Evolutionary conservation across 768 basidiomycete genomes (phyloP), one percentile per base, ranked within the genome.

Genomic region (Boletus barrowsii): DNA sequence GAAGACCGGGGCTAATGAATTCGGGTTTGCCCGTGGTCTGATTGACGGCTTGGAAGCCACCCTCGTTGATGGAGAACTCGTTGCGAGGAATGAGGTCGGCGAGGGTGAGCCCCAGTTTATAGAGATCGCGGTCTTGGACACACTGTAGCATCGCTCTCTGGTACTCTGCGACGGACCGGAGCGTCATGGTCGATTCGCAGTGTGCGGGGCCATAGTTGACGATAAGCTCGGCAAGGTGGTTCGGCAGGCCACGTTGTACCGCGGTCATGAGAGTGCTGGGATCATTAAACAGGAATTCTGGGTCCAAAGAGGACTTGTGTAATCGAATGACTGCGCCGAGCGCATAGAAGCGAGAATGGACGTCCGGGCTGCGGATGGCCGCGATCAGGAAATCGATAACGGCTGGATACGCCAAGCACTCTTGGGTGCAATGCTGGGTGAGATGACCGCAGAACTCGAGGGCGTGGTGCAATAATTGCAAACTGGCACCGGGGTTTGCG

Each of bases 51-150:
- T 81, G 73, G 66, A 81, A 86, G 22, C 63, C 68, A 2, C 86
- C 86, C n/a, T 87, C 78, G 6, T 73, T 65, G 51, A 87, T 74
- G 5, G 83, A 79, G 62, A 83, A 86, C 59, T 88, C 86, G 9
- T 83, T 84, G 42, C 73, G 69, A 10, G 79, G 66, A 58, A 88
- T 81, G 42, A 81, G 68, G 8, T 72, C 67, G 1, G 79, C 77
- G 24, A 84, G 70, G 37, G 70, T 73, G 36, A 79, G 58, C 1
- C 83, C 85, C 4, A 87, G 75, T 4, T 72, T 55, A 58, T 79
- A 76, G 5, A 87, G 59, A 60, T 87, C 76, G 32, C 65, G 70
- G 57, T 80, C 76, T 47, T 77, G 73, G 0, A 73, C 73, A 54
- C 68, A 76, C 14, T 68, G 51, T 70, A 83, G 72, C 78, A 87